A percentile compares a stretch with the other conserved stretches of the same genome.
Evolutionary conservation across 2,329 filamentous ascomycete species (phyloP).

Genomic region (Cadophora malorum): DNA sequence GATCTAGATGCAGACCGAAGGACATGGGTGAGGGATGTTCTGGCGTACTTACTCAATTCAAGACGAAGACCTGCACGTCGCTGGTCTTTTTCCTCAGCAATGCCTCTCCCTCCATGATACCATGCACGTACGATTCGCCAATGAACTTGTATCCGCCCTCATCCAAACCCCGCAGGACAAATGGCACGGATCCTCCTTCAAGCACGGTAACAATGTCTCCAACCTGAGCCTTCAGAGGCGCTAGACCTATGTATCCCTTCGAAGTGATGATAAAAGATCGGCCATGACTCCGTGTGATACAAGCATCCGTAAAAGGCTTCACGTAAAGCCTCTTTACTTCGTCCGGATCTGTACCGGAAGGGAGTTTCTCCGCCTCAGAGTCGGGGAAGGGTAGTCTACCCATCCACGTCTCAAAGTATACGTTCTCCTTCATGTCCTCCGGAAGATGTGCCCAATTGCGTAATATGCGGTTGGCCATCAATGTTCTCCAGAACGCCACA

Average conservation of each 20-base stretch:
- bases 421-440: conserved; percentile 2
- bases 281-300: conserved; percentile 11
- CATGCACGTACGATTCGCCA: conserved; percentile 14
- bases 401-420: conserved; percentile 13
- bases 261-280: conserved; percentile 7
- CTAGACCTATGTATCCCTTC: conserved; percentile 8
- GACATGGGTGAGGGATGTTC: neutral
- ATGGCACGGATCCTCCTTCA: conserved; percentile 5
- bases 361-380: neutral
- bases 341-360: neutral
- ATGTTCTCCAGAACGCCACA: conserved; percentile 5
- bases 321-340: conserved; percentile 5
- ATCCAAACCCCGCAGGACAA: neutral
- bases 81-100: neutral
- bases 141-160: conserved; percentile 3
- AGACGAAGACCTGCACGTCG: conserved; percentile 3
- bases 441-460: conserved; percentile 1
- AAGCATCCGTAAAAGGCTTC: conserved; percentile 10
- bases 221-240: neutral
- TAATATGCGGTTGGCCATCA: neutral
- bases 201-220: conserved; percentile 5
- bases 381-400: neutral
- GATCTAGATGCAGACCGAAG: neutral
- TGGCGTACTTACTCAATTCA: neutral
- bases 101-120: conserved; percentile 18